Evolutionary conservation across 257 asterid species (phyloP), one percentile per base, ranked within the genome.

Genomic region (Agastache rugosa): DNA sequence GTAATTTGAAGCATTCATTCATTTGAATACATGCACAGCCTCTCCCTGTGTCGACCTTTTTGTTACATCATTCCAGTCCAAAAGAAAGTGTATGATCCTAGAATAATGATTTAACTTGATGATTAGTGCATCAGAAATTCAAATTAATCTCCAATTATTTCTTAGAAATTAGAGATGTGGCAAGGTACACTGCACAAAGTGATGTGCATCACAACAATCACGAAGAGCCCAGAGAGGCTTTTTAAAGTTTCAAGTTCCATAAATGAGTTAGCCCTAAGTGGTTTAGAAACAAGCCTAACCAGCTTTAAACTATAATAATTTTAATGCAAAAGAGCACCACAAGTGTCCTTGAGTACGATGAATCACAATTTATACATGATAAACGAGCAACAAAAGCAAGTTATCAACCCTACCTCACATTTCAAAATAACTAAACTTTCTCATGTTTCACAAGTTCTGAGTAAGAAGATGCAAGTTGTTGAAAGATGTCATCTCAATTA

Each of bases 41-140:
- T 31, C 37, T 31, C 37, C 37, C 37, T 31, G 8, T 31, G 37
- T 31, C 37, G 7, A 31, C 37, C 37, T 31, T 31, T 31, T 5
- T 31, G 7, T 31, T 31, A 31, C 37, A 31, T 31, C 37, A 31
- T 29, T 29, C n/a, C n/a, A n/a, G n/a, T n/a, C n/a, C 34, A 29
- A n/a, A 64, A 64, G 72, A n/a, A 45, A 3, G 25, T 47, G n/a
- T n/a, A 67, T 16, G 56, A 67, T 67, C 45, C n/a, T 50, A n/a
- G 73, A 50, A 34, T 34, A 67, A 16, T 20, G 17, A 16, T 47
- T 67, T 47, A 29, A 7, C n/a, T 16, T 27, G 37, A 31, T 4
- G 6, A 31, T 31, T 31, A 31, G 29, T 25, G 29, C 61, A 15
- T n/a, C 19, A 45, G 56, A 50, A 5, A n/a, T n/a, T n/a, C n/a